Evolutionary conservation across 1,284 basidiomycete genomes (phyloP).

Genomic region (Marasmius tenuissimus): DNA sequence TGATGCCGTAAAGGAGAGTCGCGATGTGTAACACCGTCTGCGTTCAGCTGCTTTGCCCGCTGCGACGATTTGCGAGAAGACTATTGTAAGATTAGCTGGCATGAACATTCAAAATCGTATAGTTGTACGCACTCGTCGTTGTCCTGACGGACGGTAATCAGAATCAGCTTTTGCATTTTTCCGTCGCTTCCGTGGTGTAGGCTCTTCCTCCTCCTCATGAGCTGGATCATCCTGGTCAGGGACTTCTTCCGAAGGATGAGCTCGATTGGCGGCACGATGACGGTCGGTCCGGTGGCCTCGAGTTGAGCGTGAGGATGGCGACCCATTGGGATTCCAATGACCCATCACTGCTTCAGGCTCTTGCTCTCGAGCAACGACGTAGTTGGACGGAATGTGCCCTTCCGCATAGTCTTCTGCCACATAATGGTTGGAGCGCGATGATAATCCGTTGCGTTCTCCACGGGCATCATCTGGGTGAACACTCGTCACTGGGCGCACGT

Average conservation of each 20-base stretch:
- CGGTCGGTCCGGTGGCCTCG: conserved; percentile 1
- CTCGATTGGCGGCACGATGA: conserved; percentile 14
- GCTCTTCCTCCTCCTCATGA: conserved; percentile 40
- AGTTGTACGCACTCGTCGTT: conserved; percentile 13
- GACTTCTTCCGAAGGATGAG: conserved; percentile 27
- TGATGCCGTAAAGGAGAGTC: conserved; percentile 11
- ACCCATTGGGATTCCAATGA: not conserved
- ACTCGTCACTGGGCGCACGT: not conserved
- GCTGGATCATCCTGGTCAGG: conserved; percentile 26
- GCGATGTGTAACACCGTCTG: not conserved
- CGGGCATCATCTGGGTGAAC: not conserved
- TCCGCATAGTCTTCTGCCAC: not conserved
- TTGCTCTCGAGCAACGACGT: not conserved
- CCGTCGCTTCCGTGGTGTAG: conserved; percentile 52
- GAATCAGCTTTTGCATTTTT: conserved; percentile 47
- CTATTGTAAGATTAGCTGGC: not conserved
- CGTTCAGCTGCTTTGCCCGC: conserved; percentile 4
- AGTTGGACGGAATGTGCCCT: not conserved
- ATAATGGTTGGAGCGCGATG: not conserved
- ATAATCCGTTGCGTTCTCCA: conserved; percentile 1
- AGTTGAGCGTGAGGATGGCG: not conserved
- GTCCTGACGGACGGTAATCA: conserved; percentile 51
- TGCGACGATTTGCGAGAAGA: conserved; percentile 13
- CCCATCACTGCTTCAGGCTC: not conserved
- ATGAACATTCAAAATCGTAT: not conserved